Conservation (phyloP, 1,284 basidiomycete species). For the Xerocomus cyaneibrunnescens region DNA sequence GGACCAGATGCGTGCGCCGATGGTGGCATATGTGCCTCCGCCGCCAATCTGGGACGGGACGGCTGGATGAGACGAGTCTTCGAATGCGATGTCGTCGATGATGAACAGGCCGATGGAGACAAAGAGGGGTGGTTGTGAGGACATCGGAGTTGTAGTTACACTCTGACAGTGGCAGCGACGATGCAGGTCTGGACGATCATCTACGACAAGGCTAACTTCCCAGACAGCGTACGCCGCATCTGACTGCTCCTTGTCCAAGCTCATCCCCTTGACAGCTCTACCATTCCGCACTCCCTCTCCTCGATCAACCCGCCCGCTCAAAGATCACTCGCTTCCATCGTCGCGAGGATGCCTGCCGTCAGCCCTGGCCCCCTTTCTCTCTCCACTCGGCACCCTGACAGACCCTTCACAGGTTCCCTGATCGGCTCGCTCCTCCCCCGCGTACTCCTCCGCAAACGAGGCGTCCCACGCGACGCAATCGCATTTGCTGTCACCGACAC, state of each 20-base stretch:
- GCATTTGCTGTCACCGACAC: conserved; percentile 54
- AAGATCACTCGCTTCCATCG: conserved; percentile 65
- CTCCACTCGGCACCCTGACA: background rate
- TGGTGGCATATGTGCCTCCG: conserved; percentile 77
- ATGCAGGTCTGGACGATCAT: conserved; percentile 62
- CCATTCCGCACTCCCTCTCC: conserved; percentile 49
- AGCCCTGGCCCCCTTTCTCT: background rate
- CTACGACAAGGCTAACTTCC: conserved; percentile 47
- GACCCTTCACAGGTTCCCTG: conserved; percentile 45
- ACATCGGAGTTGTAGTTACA: conserved; percentile 24
- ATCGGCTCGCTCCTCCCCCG: conserved; percentile 70
- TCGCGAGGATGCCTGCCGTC: conserved; percentile 72
- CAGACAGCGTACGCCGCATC: conserved; percentile 50
- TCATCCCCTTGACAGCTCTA: conserved; percentile 45
- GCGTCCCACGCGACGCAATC: conserved; percentile 47
- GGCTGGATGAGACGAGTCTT: conserved; percentile 36
- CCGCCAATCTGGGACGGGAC: conserved; percentile 74
- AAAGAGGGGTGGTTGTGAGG: conserved; percentile 34
- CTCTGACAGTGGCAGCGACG: conserved; percentile 12
- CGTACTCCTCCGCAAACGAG: conserved; percentile 55
- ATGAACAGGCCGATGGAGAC: conserved; percentile 87
- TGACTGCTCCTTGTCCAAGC: background rate
- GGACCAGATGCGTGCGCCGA: conserved; percentile 83
- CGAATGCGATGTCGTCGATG: conserved; percentile 62
- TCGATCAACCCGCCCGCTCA: conserved; percentile 54